Percentiles rank a stretch among this genome's conserved stretches.
Conservation (phyloP, 2,329 filamentous ascomycete genomes). For the Dendrostoma leiphaemia region DNA sequence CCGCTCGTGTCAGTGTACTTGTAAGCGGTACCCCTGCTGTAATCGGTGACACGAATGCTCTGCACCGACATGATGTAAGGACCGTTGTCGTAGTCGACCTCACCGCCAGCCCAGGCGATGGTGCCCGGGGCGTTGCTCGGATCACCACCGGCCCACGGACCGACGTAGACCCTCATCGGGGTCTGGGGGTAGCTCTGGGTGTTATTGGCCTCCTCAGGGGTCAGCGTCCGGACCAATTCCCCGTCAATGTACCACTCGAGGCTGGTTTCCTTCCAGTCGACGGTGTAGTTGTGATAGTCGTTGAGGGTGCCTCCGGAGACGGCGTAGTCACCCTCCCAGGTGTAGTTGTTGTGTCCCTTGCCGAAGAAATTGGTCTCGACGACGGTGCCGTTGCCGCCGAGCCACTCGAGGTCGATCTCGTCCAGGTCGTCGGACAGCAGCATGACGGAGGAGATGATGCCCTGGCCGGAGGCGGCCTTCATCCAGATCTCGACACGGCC, state of each 20-base stretch:
- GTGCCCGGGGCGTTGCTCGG: conserved; percentile 52
- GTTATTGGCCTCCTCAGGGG: conserved; percentile 58
- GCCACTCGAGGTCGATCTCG: conserved; percentile 85
- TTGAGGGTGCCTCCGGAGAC: conserved; percentile 53
- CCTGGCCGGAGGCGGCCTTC: conserved; percentile 71
- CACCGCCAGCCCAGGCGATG: conserved; percentile 68
- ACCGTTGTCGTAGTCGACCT: conserved; percentile 61
- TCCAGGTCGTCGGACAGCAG: conserved; percentile 81
- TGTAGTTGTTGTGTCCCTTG: conserved; percentile 65
- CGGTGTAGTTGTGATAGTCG: conserved; percentile 74
- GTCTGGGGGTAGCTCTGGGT: conserved; percentile 71
- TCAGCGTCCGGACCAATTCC: conserved; percentile 60
- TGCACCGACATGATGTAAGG: conserved; percentile 76
- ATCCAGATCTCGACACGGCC: conserved; percentile 76
- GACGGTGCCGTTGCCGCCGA: conserved; percentile 62
- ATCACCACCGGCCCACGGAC: conserved; percentile 65
- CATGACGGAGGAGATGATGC: conserved; percentile 81
- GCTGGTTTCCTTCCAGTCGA: conserved; percentile 66
- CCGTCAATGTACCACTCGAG: conserved; percentile 72
- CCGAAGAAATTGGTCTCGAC: conserved; percentile 78
- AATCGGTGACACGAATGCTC: conserved; percentile 53
- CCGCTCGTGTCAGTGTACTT: conserved; percentile 61
- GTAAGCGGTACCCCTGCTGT: conserved; percentile 64
- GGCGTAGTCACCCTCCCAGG: conserved; percentile 60
- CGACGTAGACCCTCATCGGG: conserved; percentile 67